Evolutionary conservation across 2,329 filamentous ascomycete species (phyloP).

Genomic region (Claviceps quebecensis): DNA sequence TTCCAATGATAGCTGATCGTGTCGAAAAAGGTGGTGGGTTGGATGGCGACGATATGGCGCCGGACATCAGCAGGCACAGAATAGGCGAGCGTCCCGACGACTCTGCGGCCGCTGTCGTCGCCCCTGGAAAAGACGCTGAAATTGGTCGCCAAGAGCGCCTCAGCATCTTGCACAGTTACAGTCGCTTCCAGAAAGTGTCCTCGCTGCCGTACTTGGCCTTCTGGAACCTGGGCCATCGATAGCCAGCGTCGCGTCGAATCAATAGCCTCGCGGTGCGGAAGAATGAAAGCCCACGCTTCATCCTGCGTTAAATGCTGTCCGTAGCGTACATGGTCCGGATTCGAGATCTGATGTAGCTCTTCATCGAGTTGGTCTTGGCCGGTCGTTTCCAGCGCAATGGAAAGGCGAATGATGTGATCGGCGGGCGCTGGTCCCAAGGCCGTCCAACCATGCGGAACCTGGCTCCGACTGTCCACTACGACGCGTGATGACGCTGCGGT

Average conservation of each 20-base stretch:
- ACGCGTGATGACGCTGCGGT: neutral
- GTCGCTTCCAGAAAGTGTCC: conserved; percentile 28
- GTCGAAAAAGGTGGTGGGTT: conserved; percentile 29
- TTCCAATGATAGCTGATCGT: neutral
- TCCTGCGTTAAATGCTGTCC: conserved; percentile 34
- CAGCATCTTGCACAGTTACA: conserved; percentile 25
- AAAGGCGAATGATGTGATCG: conserved; percentile 14
- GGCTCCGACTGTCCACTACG: conserved; percentile 10
- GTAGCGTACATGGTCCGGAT: conserved; percentile 31
- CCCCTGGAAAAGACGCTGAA: conserved; percentile 24
- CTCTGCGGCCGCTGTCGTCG: conserved; percentile 25
- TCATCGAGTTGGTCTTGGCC: conserved; percentile 22
- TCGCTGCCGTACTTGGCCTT: conserved; percentile 21
- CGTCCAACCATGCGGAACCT: conserved; percentile 13
- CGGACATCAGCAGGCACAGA: conserved; percentile 21
- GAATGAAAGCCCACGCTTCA: conserved; percentile 34
- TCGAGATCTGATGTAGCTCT: conserved; percentile 33
- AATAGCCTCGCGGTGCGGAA: conserved; percentile 25
- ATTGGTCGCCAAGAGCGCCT: conserved; percentile 31
- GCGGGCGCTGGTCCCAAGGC: conserved; percentile 8
- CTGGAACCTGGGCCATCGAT: conserved; percentile 20
- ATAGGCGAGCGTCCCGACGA: conserved; percentile 25
- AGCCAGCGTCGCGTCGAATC: conserved; percentile 32
- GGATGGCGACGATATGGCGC: conserved; percentile 28
- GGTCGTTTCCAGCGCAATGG: conserved; percentile 16